Evolutionary conservation across 2,329 filamentous ascomycete genomes (phyloP).

Genomic region (Talaromyces sp.): DNA sequence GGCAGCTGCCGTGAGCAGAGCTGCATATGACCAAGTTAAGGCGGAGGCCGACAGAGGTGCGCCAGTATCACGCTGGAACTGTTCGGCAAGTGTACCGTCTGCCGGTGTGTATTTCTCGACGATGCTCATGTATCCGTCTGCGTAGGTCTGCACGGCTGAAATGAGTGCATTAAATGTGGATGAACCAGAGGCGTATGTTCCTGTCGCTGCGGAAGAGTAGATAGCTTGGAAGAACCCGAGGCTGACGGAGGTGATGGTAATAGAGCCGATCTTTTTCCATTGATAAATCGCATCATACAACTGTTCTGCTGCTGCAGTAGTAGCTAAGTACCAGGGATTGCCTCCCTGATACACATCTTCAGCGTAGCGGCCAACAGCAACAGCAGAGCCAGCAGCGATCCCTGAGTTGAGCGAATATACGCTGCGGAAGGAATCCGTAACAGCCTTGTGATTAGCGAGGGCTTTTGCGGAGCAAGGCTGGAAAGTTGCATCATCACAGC

Average conservation of each 20-base stretch:
- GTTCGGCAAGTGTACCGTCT: constrained; percentile 34
- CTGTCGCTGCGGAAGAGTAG: constrained; percentile 54
- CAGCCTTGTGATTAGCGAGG: constrained; percentile 71
- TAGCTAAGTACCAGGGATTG: constrained; percentile 77
- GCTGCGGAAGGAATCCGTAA: constrained; percentile 71
- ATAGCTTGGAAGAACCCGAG: constrained; percentile 70
- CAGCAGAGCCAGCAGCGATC: constrained; percentile 57
- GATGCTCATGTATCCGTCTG: constrained; percentile 52
- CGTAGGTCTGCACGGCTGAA: constrained; percentile 60
- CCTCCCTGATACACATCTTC: constrained; percentile 73
- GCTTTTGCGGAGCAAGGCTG: constrained; percentile 69
- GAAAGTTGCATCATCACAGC: constrained; percentile 68
- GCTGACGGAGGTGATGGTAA: constrained; percentile 63
- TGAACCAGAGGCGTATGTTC: constrained; percentile 67
- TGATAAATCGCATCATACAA: constrained; percentile 72
- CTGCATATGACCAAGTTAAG: constrained; percentile 44
- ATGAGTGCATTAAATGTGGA: constrained; percentile 48
- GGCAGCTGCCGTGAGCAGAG: constrained; percentile 33
- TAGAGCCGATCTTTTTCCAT: constrained; percentile 62
- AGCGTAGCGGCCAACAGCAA: constrained; percentile 64
- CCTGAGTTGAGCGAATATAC: constrained; percentile 69
- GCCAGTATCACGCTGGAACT: constrained; percentile 36
- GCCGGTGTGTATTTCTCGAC: constrained; percentile 28
- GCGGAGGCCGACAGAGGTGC: constrained; percentile 35
- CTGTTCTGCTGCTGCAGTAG: constrained; percentile 72